Base-by-base conservation (phyloP, 805 yeast species). In the Ogataea siamensis region DNA sequence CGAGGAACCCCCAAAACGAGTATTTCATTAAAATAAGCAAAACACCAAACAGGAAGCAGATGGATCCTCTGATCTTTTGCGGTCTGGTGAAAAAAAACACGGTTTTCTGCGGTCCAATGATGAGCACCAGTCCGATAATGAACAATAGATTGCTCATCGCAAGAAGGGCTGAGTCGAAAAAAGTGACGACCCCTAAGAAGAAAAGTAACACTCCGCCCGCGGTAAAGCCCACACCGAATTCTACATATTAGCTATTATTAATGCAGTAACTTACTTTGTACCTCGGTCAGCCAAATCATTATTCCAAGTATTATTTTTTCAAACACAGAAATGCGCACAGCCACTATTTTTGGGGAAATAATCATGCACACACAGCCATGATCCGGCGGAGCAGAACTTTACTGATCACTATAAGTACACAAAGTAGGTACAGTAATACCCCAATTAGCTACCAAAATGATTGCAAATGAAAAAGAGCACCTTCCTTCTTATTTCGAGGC, bases 201-300 rank as follows among this genome's bases (percentile, higher is more conserved):
- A 93, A 84, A 57, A 87, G 81, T 17, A 84, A 55, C 33, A 82
- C 74, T 7, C 95, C 96, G 22, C 83, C 84, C 12, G 94, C 88
- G 4, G 96, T 86, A 70, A 88, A 83, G 2, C 87, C 96, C 13
- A 87, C 96, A 24, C 98, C 98, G 54, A 83, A 80, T 63, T 88
- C 95, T 86, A 44, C 5, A 15, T 7, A 31, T 28, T 15, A 24
- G 28, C 12, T 7, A 13, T 7, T 7, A n/a, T 27, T 11, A 11
- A 28, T 12, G 8, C 8, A 9, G 13, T n/a, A 6, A 76, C 84
- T 44, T 70, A 80, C 87, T 82, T 54, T 82, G 89, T 48, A 77
- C 63, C 51, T 82, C 87, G n/a, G 86, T 74, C 39, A 82, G 70
- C 89, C 89, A 82, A 64, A 82, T 73, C 76, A 73, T 73, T 25